These are phyloP conservation scores for Tricholomella constricta DNA, from an alignment of 768 basidiomycete species.

Conservation along the genomic window DNA sequence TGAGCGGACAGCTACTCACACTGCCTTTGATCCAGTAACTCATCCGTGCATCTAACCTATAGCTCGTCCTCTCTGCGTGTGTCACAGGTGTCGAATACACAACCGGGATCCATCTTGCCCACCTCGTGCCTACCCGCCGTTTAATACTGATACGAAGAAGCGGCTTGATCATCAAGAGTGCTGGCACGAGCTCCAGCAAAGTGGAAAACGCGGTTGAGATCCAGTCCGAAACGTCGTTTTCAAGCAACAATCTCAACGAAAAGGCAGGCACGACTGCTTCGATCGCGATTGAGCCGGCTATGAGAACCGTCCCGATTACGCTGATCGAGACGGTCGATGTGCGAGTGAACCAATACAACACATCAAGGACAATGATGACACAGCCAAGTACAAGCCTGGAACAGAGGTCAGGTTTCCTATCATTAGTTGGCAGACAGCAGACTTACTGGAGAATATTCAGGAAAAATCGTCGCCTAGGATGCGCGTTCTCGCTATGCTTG, in stretches of 20 bases:
- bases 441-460: constrained; percentile 19
- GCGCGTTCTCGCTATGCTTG: constrained; percentile 27
- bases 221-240: constrained; percentile 6
- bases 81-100: constrained; percentile 21
- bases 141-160: constrained; percentile 24
- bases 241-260: background rate
- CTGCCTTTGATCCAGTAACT: constrained; percentile 10
- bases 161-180: constrained; percentile 29
- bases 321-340: constrained; percentile 35
- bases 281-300: constrained; percentile 16
- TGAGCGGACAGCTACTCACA: constrained; percentile 6
- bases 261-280: constrained; percentile 6
- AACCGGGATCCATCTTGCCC: constrained; percentile 21
- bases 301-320: constrained; percentile 22
- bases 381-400: constrained; percentile 15
- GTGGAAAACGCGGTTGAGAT: constrained; percentile 1
- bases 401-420: background rate
- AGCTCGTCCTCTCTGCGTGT: constrained; percentile 33
- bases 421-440: background rate
- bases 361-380: constrained; percentile 14
- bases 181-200: constrained; percentile 6
- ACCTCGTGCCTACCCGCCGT: constrained; percentile 15
- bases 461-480: constrained; percentile 28
- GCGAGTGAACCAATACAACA: constrained; percentile 37
- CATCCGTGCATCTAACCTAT: constrained; percentile 20